Percentiles rank a stretch among this genome's conserved stretches.
Conservation (phyloP, 805 yeast species). For the Myxozyma nipponensis region DNA sequence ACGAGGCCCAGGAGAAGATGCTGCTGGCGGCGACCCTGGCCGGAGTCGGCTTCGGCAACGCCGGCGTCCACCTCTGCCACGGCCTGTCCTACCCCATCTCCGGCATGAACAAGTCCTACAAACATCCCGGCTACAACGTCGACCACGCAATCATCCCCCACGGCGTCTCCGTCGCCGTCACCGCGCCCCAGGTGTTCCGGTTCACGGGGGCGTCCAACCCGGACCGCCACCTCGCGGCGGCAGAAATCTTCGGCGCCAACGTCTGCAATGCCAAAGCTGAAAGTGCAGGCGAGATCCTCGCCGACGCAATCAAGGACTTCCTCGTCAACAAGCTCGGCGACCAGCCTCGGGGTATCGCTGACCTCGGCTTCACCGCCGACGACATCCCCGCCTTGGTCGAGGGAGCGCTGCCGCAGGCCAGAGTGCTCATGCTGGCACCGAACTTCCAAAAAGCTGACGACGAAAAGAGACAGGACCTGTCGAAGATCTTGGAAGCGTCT, state of each 20-base stretch:
- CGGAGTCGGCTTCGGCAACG: constrained; percentile 47
- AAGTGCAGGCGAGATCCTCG: constrained; percentile 40
- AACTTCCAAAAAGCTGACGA: constrained; percentile 34
- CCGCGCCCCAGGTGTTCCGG: constrained; percentile 44
- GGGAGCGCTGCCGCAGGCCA: constrained; percentile 41
- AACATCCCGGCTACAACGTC: constrained; percentile 40
- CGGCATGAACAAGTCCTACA: constrained; percentile 39
- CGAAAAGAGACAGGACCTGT: constrained; percentile 32
- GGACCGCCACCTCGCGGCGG: constrained; percentile 40
- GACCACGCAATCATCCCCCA: constrained; percentile 45
- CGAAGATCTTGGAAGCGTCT: constrained; percentile 33
- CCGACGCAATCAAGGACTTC: constrained; percentile 38
- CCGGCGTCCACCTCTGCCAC: constrained; percentile 45
- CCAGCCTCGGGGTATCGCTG: constrained; percentile 40
- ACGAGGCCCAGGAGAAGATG: constrained; percentile 44
- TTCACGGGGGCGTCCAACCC: constrained; percentile 42
- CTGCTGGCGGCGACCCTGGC: constrained; percentile 46
- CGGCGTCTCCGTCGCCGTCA: constrained; percentile 45
- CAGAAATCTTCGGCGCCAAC: constrained; percentile 39
- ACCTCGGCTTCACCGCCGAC: constrained; percentile 35
- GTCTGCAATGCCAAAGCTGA: constrained; percentile 37
- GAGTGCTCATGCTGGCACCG: constrained; percentile 41
- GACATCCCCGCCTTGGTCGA: constrained; percentile 39
- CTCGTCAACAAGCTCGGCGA: constrained; percentile 35
- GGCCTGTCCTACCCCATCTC: constrained; percentile 43